phyloP scores from a whole-genome alignment of 1,284 basidiomycete genomes.

The Cryptococcus jaspeensis region DNA sequence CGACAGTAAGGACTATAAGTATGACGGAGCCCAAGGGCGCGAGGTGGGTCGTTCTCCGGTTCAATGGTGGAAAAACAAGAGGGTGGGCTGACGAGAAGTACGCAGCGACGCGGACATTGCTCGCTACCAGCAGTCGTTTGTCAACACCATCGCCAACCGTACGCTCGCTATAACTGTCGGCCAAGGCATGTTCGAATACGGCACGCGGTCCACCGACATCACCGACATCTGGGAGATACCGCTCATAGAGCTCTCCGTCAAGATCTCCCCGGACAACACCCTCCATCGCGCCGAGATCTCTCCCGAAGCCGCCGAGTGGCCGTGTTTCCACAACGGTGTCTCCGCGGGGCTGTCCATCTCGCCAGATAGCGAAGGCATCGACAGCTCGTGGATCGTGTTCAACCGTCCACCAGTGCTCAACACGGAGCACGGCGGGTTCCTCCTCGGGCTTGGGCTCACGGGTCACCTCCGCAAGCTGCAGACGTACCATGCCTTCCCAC shows the following conservation, averaged over 20 bases:
- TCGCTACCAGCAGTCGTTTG: conserved; percentile 71
- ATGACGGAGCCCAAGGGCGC: conserved; percentile 68
- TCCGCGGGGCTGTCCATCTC: conserved; percentile 83
- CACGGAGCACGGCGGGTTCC: conserved; percentile 89
- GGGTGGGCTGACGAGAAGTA: neutral
- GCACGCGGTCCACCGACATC: conserved; percentile 66
- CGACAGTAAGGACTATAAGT: conserved; percentile 64
- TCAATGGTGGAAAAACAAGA: neutral
- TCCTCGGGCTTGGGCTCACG: conserved; percentile 86
- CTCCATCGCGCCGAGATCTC: conserved; percentile 58
- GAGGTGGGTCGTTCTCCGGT: conserved; percentile 56
- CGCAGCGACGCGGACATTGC: conserved; percentile 36
- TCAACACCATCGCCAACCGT: conserved; percentile 73
- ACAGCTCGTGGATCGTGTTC: conserved; percentile 91
- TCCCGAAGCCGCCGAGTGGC: conserved; percentile 81
- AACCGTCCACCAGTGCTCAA: conserved; percentile 83
- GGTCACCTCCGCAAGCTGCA: conserved; percentile 85
- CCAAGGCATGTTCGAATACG: conserved; percentile 75
- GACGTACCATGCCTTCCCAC: conserved; percentile 78
- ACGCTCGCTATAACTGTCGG: conserved; percentile 83
- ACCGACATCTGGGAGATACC: conserved; percentile 76
- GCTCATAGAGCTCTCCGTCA: conserved; percentile 73
- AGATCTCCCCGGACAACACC: conserved; percentile 57
- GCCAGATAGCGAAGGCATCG: conserved; percentile 70
- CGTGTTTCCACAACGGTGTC: conserved; percentile 96